Base-by-base conservation (phyloP, 495 filamentous ascomycete species). In the Trichoderma virens region DNA sequence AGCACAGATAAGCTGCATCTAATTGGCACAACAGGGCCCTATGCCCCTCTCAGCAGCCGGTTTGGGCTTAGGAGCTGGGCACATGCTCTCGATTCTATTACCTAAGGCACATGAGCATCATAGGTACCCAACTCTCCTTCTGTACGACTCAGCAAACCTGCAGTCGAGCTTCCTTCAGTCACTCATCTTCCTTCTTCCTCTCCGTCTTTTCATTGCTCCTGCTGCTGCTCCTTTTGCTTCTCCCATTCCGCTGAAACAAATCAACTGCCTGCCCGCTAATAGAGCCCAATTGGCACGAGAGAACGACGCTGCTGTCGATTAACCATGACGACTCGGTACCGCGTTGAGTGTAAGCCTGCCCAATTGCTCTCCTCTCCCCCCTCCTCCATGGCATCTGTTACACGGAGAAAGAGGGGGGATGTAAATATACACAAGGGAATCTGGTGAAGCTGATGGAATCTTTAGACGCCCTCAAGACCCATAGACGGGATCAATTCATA, bases 391-490 rank as follows among this genome's bases (percentile, higher is more conserved):
- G 41, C 64, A 69, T 25, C 51, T 27, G 16, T 11, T 11, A 54
- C 67, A 60, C 23, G 23, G 31, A 60, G 59, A 8, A 7, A 23
- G 43, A 47, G n/a, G 43, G n/a, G 38, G 18, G 7, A 47, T 23
- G 43, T 18, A 18, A 20, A 8, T 20, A 8, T 25, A 6, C 16
- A 18, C 0, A 11, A 20, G 7, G 11, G 5, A 30, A 2, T 45
- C 5, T 18, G 16, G 5, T 27, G 25, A 13, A 5, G 18, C 54
- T 64, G 32, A 67, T 75, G 73, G 65, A 65, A 39, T 64, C 11
- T 67, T 27, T 68, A 94, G 91, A 96, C 83, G 91, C 91, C 45
- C 86, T 94, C 73, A 96, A 92, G 82, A 87, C 90, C 60, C 91
- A 95, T 79, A 83, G 90, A 34, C 81, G 91, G 68, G 91, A 96